These are phyloP conservation scores for Sordaria brevicollis DNA, from an alignment of 495 filamentous ascomycete species.

Conservation along the genomic window DNA sequence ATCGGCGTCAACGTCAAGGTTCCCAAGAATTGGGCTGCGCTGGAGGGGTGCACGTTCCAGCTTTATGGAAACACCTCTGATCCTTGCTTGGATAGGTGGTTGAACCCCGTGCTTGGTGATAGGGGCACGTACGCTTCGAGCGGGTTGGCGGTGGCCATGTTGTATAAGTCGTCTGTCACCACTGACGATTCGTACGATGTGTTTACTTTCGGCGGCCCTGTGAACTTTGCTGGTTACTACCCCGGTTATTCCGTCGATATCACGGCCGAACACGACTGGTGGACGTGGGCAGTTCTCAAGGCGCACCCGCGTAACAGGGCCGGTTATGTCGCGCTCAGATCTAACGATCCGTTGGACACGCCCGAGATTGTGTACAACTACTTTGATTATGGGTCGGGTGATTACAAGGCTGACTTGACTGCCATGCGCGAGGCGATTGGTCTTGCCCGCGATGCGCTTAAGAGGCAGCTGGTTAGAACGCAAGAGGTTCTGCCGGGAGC, in stretches of 20 bases:
- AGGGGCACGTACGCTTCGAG: constrained; percentile 40
- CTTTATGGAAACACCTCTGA: constrained; percentile 29
- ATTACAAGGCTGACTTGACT: constrained; percentile 28
- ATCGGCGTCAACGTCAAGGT: constrained; percentile 35
- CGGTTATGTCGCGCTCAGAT: constrained; percentile 40
- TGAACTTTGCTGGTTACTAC: constrained; percentile 44
- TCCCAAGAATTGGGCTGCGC: constrained; percentile 30
- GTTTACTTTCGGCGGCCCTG: constrained; percentile 43
- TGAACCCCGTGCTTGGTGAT: constrained; percentile 23
- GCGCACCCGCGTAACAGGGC: constrained; percentile 40
- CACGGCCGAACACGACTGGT: constrained; percentile 24
- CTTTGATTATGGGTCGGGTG: constrained; percentile 28
- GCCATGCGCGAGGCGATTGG: constrained; percentile 39
- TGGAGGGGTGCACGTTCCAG: constrained; percentile 37
- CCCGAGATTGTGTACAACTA: constrained; percentile 47
- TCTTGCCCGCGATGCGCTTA: constrained; percentile 32
- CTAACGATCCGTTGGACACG: constrained; percentile 42
- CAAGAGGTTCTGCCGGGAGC: constrained; percentile 40
- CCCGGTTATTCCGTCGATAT: constrained; percentile 28
- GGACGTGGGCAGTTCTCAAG: constrained; percentile 43
- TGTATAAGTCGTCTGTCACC: constrained; percentile 33
- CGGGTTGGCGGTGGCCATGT: constrained; percentile 37
- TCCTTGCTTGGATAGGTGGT: constrained; percentile 41
- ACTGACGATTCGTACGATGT: constrained; percentile 33
- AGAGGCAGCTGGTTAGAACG: constrained; percentile 23